phyloP scores from a whole-genome alignment of 2,329 filamentous ascomycete species.

The Dichotomopilus funicola region DNA sequence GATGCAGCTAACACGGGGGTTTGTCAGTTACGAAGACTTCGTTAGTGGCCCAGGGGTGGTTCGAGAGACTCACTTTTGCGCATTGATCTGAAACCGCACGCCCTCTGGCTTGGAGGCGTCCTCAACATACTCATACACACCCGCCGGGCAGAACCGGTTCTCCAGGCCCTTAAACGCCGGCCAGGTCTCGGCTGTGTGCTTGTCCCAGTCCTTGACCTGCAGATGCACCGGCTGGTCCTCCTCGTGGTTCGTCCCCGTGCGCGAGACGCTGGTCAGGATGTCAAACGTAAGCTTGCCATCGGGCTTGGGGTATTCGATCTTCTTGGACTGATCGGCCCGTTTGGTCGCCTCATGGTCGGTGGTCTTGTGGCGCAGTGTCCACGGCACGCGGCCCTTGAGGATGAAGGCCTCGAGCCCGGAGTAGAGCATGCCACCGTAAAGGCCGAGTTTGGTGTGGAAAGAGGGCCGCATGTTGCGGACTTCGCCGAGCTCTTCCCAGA shows the following conservation, averaged over 20 bases:
- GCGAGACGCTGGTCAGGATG: slow-evolving; percentile 88
- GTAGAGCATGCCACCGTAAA: slow-evolving; percentile 87
- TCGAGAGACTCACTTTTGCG: slow-evolving; percentile 73
- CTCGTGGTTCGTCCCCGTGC: slow-evolving; percentile 96
- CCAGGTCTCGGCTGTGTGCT: slow-evolving; percentile 75
- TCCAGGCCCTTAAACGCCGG: slow-evolving; percentile 87
- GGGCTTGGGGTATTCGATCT: slow-evolving; percentile 95
- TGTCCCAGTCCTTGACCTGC: slow-evolving; percentile 92
- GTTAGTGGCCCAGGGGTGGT: background rate
- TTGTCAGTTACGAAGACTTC: background rate
- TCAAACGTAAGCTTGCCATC: slow-evolving; percentile 94
- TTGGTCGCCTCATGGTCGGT: slow-evolving; percentile 75
- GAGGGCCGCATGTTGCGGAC: slow-evolving; percentile 97
- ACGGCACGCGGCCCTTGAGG: slow-evolving; percentile 77
- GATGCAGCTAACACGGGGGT: slow-evolving; percentile 65
- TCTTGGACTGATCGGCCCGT: slow-evolving; percentile 67
- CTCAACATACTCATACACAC: slow-evolving; percentile 97
- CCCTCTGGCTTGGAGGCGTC: slow-evolving; percentile 80
- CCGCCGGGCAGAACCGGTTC: slow-evolving; percentile 94
- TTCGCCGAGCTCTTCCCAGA: slow-evolving; percentile 91
- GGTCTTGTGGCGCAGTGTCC: slow-evolving; percentile 82
- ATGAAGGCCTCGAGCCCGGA: slow-evolving; percentile 88
- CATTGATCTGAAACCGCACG: slow-evolving; percentile 94
- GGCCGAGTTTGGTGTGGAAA: slow-evolving; percentile 79
- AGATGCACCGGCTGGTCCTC: slow-evolving; percentile 97